Evolutionary conservation across 2,329 filamentous ascomycete species (phyloP), one percentile per base, ranked within the genome.

Genomic region (Aspergillus neotritici): DNA sequence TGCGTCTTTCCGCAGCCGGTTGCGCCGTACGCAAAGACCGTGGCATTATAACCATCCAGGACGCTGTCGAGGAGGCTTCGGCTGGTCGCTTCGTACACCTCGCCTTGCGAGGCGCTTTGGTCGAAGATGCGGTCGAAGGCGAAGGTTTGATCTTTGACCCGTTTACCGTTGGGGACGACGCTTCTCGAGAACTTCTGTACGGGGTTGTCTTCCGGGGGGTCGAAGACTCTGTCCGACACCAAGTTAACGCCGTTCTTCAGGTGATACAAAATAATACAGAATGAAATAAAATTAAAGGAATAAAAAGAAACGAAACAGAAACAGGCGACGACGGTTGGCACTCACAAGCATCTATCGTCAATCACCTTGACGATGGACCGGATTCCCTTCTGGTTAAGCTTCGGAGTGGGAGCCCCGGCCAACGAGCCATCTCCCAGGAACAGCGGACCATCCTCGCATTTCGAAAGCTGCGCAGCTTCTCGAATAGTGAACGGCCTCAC

Each of bases 1-100:
- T 98, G 93, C 16, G 93, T 98, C 72, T 98, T 98, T 67, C 93
- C 93, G 67, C 93, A 98, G 31, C 93, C 93, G 1, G 93, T 98
- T 31, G 93, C 93, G 55, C 93, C 93, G 66, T 98, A 98, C 38
- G 93, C 93, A 64, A 98, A 98, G 4, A 98, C 93, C 0, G 93
- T 98, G 37, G 93, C 93, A 73, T 98, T 98, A 75, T 96, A 98
- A 53, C 93, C 93, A 55, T 98, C 90, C 46, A 98, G 76, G 12
- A 98, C 90, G 62, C 85, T 96, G 64, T 97, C 91, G 48, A 98
- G 79, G n/a, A 98, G 78, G 43, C 74, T 80, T 65, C 84, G 86
- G 2, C 91, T 95, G 0, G 93, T 97, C 11, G 87, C 79, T 66
- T 97, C 93, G 73, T 97, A 98, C 1, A 98, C 87, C 61, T 98